Evolutionary conservation across 2,329 filamentous ascomycete genomes (phyloP), one percentile per base, ranked within the genome.

Genomic region (Incumbomyces lentus): DNA sequence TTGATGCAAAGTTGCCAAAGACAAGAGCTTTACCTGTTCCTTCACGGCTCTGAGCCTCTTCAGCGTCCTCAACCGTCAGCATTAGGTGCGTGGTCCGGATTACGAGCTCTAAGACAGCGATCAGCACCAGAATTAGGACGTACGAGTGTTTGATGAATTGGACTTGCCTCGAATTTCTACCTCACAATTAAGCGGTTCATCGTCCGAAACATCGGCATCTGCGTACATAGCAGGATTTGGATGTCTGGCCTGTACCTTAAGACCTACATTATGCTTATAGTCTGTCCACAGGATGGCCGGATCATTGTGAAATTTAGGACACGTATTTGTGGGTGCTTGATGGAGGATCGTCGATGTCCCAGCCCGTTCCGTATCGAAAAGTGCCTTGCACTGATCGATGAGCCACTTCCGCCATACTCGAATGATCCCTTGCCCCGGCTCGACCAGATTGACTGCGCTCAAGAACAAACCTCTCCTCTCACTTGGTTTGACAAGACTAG

Each of bases 401-500:
- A 92, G 67, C 85, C 86, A 92, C 13, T 81, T 68, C 44, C 84
- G 74, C 73, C 79, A 89, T 0, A 92, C 70, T 22, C 85, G 73
- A 33, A 87, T 68, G 4, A 86, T 74, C 1, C 81, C 70, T 49
- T 52, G 52, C 10, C 52, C 51, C 2, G 42, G 72, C 47, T 88
- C 80, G 45, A 78, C 75, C 33, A 90, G 68, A 35, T 78, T 79
- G 43, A 82, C 73, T 50, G 79, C 78, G 57, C 74, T 80, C 44
- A 77, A 66, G 53, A 86, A 81, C 0, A 84, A 60, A 3, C 78
- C 80, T 17, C 69, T 72, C 22, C 70, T 71, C 1, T 78, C 74
- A 1, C 79, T 77, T 26, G 79, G 68, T 59, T 81, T 81, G 50
- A 86, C 80, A 32, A 93, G 64, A 57, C 81, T 85, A 6, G 76